Evolutionary conservation across 352 stramenopile genomes (phyloP), one percentile per base, ranked within the genome.

Genomic region (Globisporangium canariense): DNA sequence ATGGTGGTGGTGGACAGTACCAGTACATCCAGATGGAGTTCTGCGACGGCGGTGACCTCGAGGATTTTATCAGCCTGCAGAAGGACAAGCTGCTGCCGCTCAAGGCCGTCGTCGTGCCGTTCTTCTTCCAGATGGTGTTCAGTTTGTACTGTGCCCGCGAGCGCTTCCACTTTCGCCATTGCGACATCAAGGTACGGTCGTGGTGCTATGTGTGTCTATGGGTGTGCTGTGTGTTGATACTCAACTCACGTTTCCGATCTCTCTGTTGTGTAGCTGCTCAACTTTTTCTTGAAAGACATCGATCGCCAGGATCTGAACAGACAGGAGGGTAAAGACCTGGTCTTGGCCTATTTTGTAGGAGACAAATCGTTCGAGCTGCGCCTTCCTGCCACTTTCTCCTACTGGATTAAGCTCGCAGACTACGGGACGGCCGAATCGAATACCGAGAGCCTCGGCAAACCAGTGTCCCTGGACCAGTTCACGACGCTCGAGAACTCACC

Each of bases 11-110:
- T 30, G 54, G 60, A 3, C 57, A 92, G 34, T 98, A 87, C 67
- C 97, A 99, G 78, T 99, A 98, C 70, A 99, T 99, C 62, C 83
- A 91, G 25, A 99, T 99, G 97, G 98, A 99, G 70, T 94, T 99
- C 13, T 99, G 97, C 71, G 81, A 93, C 53, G 82, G 94, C 46
- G 97, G 97, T 14, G 97, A 99, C 74, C 70, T 98, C 10, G 97
- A 99, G 79, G 83, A 98, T 46, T 98, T 97, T 58, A 89, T 99
- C 32, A 88, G 89, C 10, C 70, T 95, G 41, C 74, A 90, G 43
- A 68, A 97, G 11, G 66, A 84, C 64, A 77, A 91, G 75, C 40
- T 79, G 41, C 68, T 92, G 46, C 84, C 82, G 13, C 54, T 89
- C 14, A 46, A 72, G 34, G 70, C 69, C 4, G 79, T 87, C n/a